phyloP scores from a whole-genome alignment of 176 grass and related monocot species.

The Tillandsia leiboldiana region DNA sequence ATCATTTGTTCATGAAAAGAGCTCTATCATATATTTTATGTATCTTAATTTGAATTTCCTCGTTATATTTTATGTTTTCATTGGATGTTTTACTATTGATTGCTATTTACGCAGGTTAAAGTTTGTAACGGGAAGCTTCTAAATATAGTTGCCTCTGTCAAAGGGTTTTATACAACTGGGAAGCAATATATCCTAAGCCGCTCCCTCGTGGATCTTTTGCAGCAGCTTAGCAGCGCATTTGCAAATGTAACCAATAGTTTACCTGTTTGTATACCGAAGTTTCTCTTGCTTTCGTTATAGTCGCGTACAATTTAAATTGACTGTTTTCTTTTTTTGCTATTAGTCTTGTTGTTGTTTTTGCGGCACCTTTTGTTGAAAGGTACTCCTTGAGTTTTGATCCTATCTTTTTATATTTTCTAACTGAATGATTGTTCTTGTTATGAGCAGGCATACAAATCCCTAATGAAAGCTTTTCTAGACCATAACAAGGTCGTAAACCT shows the following conservation, averaged over 20 bases:
- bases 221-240: conserved; percentile 88
- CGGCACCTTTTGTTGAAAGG: too few relatives aligned
- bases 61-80: not conserved
- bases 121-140: conserved; percentile 92
- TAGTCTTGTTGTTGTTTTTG: too few relatives aligned
- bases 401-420: not conserved
- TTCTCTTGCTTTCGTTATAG: not conserved
- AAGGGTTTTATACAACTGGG: conserved; percentile 76
- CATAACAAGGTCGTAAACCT: conserved; percentile 66
- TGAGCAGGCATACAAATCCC: conserved; percentile 50
- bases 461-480: conserved; percentile 92
- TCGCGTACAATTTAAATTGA: too few relatives aligned
- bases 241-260: conserved; percentile 47
- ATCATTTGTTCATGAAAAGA: too few relatives aligned
- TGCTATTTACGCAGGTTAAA: conserved; percentile 56
- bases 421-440: conserved; percentile 10
- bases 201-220: conserved; percentile 78
- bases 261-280: not conserved
- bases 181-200: conserved; percentile 45
- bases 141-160: conserved; percentile 55
- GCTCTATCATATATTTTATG: too few relatives aligned
- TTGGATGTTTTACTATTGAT: not conserved
- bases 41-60: not conserved
- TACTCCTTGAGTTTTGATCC: not conserved
- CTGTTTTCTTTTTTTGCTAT: too few relatives aligned